These are phyloP conservation scores for Pichia heedii DNA, from an alignment of 805 yeast genomes.

Conservation along the genomic window DNA sequence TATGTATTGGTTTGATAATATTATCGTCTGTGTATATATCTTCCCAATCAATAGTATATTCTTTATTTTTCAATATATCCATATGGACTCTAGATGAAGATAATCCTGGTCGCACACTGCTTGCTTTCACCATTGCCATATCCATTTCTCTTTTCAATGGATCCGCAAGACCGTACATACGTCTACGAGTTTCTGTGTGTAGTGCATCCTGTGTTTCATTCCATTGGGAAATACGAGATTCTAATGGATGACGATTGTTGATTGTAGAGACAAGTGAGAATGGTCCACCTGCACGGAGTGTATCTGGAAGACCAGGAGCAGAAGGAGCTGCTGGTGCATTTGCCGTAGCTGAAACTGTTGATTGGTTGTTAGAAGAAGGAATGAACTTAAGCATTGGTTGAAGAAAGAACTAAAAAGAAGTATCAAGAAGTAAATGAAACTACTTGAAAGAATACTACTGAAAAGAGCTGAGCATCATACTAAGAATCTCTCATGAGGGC, in stretches of 20 bases:
- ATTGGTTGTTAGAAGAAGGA: constrained; percentile 29
- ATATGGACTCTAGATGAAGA: constrained; percentile 39
- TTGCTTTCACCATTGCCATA: constrained; percentile 63
- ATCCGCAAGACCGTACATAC: constrained; percentile 86
- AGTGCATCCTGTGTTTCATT: constrained; percentile 62
- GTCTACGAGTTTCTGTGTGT: constrained; percentile 68
- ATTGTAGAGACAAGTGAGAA: constrained; percentile 48
- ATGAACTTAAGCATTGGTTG: constrained; percentile 39
- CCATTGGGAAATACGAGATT: constrained; percentile 69
- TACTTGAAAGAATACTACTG: too few relatives aligned
- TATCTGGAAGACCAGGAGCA: constrained; percentile 64
- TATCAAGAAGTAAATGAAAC: too few relatives aligned
- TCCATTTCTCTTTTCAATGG: constrained; percentile 93
- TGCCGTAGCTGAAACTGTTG: constrained; percentile 38
- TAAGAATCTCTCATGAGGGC: too few relatives aligned
- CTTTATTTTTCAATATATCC: constrained; percentile 74
- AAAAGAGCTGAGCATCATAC: too few relatives aligned
- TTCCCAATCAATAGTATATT: constrained; percentile 82
- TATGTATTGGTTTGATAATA: neutral
- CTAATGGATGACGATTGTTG: constrained; percentile 81
- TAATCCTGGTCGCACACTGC: constrained; percentile 48
- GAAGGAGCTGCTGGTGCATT: constrained; percentile 53
- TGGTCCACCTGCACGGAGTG: constrained; percentile 60
- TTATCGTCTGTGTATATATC: constrained; percentile 41
- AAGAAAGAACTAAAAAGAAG: neutral